Evolutionary conservation across 2,329 filamentous ascomycete species (phyloP).

Genomic region (Botrytis squamosa): DNA sequence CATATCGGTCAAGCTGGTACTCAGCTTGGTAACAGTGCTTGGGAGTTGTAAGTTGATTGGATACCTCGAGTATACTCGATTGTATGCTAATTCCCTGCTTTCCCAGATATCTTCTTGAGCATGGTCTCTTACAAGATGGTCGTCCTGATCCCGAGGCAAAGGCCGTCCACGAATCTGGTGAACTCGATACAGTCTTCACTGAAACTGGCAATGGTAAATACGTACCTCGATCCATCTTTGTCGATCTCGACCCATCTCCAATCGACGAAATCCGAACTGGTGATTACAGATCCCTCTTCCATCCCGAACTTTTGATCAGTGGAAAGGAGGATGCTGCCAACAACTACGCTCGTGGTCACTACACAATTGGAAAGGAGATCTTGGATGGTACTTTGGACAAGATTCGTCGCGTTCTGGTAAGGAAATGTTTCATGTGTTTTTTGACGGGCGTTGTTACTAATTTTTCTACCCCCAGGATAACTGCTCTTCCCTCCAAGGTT

Average conservation of each 20-base stretch:
- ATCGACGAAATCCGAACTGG: constrained; percentile 68
- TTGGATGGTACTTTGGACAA: constrained; percentile 63
- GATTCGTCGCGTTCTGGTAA: constrained; percentile 62
- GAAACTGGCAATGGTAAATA: constrained; percentile 65
- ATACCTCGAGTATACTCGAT: constrained; percentile 5
- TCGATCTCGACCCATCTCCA: constrained; percentile 65
- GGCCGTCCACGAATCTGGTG: constrained; percentile 53
- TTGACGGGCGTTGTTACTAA: constrained; percentile 16
- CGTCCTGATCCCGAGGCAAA: constrained; percentile 54
- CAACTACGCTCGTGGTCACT: constrained; percentile 69
- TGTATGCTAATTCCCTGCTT: not conserved
- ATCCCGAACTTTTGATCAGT: constrained; percentile 64
- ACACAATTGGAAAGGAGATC: constrained; percentile 67
- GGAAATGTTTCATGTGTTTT: not conserved
- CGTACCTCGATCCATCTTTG: constrained; percentile 66
- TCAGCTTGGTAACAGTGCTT: constrained; percentile 67
- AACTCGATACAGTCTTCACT: constrained; percentile 66
- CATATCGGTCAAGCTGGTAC: constrained; percentile 68
- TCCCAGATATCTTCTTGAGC: constrained; percentile 62
- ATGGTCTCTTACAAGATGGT: constrained; percentile 61
- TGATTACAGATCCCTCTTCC: constrained; percentile 61
- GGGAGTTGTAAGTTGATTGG: constrained; percentile 58
- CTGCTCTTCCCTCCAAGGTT: constrained; percentile 64
- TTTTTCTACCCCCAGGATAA: constrained; percentile 49
- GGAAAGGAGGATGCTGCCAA: constrained; percentile 70